Conservation (phyloP, 345 rosid genomes). For the Eucalyptus curtisii region DNA sequence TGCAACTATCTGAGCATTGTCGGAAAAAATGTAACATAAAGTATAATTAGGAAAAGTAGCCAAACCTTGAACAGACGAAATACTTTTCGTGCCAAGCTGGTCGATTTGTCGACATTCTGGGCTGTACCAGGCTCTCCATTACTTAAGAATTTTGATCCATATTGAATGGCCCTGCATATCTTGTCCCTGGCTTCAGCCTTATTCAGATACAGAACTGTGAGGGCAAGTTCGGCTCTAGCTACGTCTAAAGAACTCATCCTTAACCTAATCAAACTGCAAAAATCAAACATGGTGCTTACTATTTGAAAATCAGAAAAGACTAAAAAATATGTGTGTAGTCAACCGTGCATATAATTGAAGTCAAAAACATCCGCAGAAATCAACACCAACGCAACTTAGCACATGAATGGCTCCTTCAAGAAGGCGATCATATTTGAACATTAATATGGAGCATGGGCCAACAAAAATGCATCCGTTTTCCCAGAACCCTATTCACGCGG, state of each 20-base stretch:
- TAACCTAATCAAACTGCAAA: background rate
- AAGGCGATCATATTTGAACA: background rate
- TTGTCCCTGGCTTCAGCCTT: slow-evolving; percentile 99
- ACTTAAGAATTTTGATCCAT: slow-evolving; percentile 90
- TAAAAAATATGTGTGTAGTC: background rate
- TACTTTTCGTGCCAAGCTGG: slow-evolving; percentile 96
- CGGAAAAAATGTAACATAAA: background rate
- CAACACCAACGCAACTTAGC: background rate
- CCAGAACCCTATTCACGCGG: background rate
- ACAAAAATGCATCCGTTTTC: background rate
- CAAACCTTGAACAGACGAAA: slow-evolving; percentile 93
- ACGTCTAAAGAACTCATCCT: slow-evolving; percentile 73
- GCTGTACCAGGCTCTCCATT: slow-evolving; percentile 89
- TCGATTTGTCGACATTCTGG: slow-evolving; percentile 84
- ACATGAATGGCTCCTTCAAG: background rate
- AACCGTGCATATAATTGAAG: background rate
- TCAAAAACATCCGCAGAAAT: background rate
- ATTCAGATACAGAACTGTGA: slow-evolving; percentile 68
- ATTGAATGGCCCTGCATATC: slow-evolving; percentile 97
- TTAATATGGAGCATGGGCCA: background rate
- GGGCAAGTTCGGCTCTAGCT: slow-evolving; percentile 86
- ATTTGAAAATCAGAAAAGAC: background rate
- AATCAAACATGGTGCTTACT: background rate
- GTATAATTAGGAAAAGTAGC: background rate
- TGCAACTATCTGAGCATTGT: background rate